Percentiles rank a stretch among this genome's conserved stretches.
phyloP scores from a whole-genome alignment of 2,329 filamentous ascomycete genomes.

The Colletotrichum higginsianum region DNA sequence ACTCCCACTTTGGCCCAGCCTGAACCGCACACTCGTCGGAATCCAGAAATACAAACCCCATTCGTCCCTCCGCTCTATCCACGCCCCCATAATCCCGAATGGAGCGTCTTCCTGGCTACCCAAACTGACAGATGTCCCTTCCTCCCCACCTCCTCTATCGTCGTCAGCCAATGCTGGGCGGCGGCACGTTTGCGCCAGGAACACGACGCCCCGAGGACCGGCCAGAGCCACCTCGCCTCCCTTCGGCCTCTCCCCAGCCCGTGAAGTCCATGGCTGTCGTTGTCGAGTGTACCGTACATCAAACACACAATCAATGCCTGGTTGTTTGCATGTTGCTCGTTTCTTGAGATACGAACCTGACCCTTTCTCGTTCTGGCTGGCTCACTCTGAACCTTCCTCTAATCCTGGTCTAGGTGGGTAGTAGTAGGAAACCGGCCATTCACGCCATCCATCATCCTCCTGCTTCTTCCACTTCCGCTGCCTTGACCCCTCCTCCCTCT shows the following conservation, averaged over 20 bases:
- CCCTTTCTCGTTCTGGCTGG: background rate
- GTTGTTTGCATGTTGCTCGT: background rate
- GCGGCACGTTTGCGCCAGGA: constrained; percentile 41
- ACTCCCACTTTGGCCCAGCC: constrained; percentile 25
- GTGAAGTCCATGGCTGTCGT: constrained; percentile 20
- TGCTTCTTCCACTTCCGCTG: constrained; percentile 23
- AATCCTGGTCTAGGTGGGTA: constrained; percentile 29
- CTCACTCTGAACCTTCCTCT: constrained; percentile 17
- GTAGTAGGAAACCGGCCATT: constrained; percentile 34
- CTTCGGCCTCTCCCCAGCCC: constrained; percentile 15
- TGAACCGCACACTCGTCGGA: background rate
- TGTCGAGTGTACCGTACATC: background rate
- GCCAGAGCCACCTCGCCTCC: constrained; percentile 5
- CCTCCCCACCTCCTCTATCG: constrained; percentile 5
- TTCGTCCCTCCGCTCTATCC: constrained; percentile 6
- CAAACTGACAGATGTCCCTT: constrained; percentile 18
- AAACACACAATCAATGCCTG: background rate
- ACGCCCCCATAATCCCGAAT: constrained; percentile 32
- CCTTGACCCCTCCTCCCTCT: constrained; percentile 32
- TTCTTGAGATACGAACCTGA: background rate
- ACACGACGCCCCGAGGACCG: constrained; percentile 28
- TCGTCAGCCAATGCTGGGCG: constrained; percentile 43
- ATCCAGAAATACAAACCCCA: background rate
- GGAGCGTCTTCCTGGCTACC: constrained; percentile 21
- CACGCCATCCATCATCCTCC: constrained; percentile 32